Conservation (phyloP, 2,329 filamentous ascomycete species). For the Colletotrichum orchidophilum region DNA sequence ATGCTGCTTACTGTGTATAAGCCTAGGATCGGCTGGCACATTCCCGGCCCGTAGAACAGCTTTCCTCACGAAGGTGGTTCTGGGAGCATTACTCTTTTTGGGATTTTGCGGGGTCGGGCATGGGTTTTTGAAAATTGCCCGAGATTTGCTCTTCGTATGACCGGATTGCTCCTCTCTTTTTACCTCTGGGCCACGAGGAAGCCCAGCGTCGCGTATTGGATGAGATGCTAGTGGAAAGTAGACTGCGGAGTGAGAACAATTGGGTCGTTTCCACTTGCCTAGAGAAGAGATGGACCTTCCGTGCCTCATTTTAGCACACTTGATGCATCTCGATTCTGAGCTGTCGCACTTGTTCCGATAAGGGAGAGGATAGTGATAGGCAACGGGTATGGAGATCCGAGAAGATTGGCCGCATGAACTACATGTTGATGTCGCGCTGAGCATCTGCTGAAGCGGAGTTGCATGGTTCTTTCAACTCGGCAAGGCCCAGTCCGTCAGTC, state of each 20-base stretch:
- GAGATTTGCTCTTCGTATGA: slow-evolving; percentile 25
- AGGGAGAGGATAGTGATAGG: slow-evolving; percentile 9
- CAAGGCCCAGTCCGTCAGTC: not conserved
- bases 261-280: slow-evolving; percentile 16
- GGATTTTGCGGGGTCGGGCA: slow-evolving; percentile 1
- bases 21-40: slow-evolving; percentile 1
- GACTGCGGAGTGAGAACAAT: not conserved
- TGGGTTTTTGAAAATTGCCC: slow-evolving; percentile 10
- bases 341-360: slow-evolving; percentile 2
- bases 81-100: not conserved
- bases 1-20: not conserved
- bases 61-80: not conserved
- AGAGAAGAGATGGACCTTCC: not conserved
- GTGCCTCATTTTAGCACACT: not conserved
- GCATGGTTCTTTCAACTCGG: slow-evolving; percentile 16
- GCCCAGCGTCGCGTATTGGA: not conserved
- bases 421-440: slow-evolving; percentile 11
- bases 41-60: not conserved
- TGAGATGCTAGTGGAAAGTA: not conserved
- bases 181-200: not conserved
- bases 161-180: not conserved
- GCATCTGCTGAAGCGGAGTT: not conserved
- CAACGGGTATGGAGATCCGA: not conserved
- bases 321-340: not conserved
- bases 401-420: slow-evolving; percentile 13